These are phyloP conservation scores for Penicillium paxilli DNA, from an alignment of 495 filamentous ascomycete species.

Conservation along the genomic window DNA sequence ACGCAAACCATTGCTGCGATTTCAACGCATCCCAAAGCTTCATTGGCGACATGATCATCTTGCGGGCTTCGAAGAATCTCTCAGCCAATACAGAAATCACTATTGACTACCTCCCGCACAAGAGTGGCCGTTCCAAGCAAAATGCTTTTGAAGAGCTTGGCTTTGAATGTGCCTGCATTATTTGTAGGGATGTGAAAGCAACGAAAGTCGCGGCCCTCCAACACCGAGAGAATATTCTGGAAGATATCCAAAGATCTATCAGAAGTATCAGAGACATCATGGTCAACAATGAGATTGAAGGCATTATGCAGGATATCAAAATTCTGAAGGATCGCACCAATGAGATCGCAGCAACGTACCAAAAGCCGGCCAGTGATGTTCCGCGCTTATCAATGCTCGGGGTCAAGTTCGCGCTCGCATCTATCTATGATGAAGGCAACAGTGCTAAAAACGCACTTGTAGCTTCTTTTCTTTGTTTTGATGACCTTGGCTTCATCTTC, in stretches of 20 bases:
- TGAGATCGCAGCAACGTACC: not conserved
- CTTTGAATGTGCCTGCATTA: not conserved
- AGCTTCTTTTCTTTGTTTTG: not conserved
- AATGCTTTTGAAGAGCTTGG: not conserved
- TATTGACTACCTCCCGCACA: not conserved
- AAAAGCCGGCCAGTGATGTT: not conserved
- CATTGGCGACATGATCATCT: conserved; percentile 59
- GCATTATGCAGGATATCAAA: too few species aligned
- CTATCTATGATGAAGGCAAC: not conserved
- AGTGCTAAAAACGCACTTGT: not conserved
- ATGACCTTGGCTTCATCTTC: not conserved
- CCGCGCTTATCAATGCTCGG: not conserved
- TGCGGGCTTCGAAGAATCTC: conserved; percentile 49
- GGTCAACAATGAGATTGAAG: not conserved
- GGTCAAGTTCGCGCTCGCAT: not conserved
- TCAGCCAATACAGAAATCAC: conserved; percentile 49
- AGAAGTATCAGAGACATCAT: not conserved
- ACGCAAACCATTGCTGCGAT: conserved; percentile 57
- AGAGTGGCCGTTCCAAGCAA: not conserved
- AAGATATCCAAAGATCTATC: too few species aligned
- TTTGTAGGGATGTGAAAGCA: not conserved
- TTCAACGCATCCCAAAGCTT: conserved; percentile 47
- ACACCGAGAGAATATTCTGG: not conserved
- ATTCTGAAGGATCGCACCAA: not conserved
- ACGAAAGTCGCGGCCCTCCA: not conserved